phyloP scores from a whole-genome alignment of 2,329 filamentous ascomycete species.

The Neurospora crassa region DNA sequence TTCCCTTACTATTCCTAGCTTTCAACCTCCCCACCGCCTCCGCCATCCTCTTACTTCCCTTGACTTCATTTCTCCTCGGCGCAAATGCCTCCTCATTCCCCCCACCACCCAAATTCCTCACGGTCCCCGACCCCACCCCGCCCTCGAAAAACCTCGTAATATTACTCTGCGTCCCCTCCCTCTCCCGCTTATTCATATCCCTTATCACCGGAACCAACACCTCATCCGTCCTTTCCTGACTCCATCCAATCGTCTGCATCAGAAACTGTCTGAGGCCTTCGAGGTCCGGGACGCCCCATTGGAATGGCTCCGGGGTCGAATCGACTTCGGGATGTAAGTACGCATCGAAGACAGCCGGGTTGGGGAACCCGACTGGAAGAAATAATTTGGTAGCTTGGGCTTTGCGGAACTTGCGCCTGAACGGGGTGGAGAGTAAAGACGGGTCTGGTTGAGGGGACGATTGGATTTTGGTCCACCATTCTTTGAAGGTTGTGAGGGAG shows the following conservation, averaged over 20 bases:
- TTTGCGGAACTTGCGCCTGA: constrained; percentile 80
- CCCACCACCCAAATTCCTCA: neutral
- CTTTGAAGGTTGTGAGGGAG: constrained; percentile 60
- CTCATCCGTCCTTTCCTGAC: constrained; percentile 83
- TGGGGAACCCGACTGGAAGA: constrained; percentile 71
- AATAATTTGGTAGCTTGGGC: constrained; percentile 77
- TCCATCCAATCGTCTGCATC: constrained; percentile 90
- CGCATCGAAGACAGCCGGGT: constrained; percentile 65
- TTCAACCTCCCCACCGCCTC: constrained; percentile 23
- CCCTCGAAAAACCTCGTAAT: constrained; percentile 91
- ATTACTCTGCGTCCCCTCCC: constrained; percentile 89
- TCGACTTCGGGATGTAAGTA: constrained; percentile 87
- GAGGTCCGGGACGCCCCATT: constrained; percentile 93
- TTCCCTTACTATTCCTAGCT: constrained; percentile 10
- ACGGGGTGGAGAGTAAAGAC: constrained; percentile 35
- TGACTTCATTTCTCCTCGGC: constrained; percentile 7
- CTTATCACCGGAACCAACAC: constrained; percentile 89
- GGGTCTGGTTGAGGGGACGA: constrained; percentile 53
- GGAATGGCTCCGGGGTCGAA: constrained; percentile 64
- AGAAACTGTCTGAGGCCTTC: constrained; percentile 76
- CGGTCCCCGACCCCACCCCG: constrained; percentile 33
- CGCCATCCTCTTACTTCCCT: constrained; percentile 23
- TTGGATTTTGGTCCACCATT: constrained; percentile 83
- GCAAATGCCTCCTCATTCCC: constrained; percentile 17
- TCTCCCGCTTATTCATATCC: constrained; percentile 84